Evolutionary conservation across 345 rosid species (phyloP).

Genomic region (Hibiscus mutabilis): DNA sequence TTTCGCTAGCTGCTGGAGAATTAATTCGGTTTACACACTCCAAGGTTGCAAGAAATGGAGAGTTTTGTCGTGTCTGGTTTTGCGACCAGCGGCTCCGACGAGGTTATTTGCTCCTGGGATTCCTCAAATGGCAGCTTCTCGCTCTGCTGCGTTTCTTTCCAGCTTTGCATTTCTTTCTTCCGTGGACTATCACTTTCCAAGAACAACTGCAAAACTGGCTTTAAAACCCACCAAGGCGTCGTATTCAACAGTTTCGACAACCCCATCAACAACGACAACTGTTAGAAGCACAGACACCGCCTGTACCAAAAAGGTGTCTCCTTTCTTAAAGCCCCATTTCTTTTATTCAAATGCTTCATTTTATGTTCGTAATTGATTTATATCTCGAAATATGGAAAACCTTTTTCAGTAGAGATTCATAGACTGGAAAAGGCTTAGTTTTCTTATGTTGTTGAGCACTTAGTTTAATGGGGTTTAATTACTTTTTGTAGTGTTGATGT

Average conservation of each 20-base stretch:
- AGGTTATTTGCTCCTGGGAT: slow-evolving; percentile 7
- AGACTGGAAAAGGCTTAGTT: background rate
- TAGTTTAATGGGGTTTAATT: background rate
- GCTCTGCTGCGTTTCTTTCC: slow-evolving; percentile 18
- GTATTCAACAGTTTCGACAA: slow-evolving; percentile 18
- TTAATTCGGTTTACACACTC: background rate
- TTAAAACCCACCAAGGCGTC: slow-evolving; percentile 17
- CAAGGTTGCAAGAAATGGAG: slow-evolving; percentile 26
- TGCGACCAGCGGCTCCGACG: slow-evolving; percentile 16
- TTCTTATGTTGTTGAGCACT: background rate
- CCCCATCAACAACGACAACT: slow-evolving; percentile 4
- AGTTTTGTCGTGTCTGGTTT: slow-evolving; percentile 18
- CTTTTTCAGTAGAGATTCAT: slow-evolving; percentile 7
- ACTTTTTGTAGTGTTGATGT: background rate
- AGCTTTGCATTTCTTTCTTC: slow-evolving; percentile 7
- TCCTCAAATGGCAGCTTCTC: slow-evolving; percentile 12
- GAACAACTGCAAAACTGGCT: slow-evolving; percentile 14
- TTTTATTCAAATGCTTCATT: background rate
- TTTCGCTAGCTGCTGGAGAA: background rate
- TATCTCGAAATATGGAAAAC: background rate
- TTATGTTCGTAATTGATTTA: background rate
- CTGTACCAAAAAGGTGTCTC: slow-evolving; percentile 49
- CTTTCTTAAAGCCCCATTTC: slow-evolving; percentile 7
- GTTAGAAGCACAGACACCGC: slow-evolving; percentile 4
- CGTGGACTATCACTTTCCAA: slow-evolving; percentile 18